These are phyloP conservation scores for Choiromyces venosus DNA, from an alignment of 495 filamentous ascomycete genomes.

Conservation along the genomic window DNA sequence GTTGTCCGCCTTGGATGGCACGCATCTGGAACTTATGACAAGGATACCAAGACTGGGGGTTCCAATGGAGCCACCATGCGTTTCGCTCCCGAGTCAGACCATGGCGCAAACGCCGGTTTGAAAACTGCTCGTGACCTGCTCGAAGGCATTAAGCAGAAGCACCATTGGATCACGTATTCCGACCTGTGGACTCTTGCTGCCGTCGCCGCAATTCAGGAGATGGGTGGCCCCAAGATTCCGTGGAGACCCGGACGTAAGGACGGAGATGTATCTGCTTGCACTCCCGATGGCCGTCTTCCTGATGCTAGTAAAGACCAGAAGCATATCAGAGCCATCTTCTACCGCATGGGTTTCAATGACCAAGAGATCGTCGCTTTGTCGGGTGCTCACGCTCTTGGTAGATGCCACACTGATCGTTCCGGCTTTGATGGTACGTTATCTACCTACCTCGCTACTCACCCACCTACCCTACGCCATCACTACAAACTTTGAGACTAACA, in stretches of 20 bases:
- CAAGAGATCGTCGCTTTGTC: conserved; percentile 87
- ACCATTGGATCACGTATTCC: conserved; percentile 93
- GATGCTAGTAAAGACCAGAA: conserved; percentile 73
- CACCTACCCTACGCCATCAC: not conserved
- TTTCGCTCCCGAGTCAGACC: conserved; percentile 83
- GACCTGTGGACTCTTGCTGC: conserved; percentile 94
- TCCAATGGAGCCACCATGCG: conserved; percentile 98
- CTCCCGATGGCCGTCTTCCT: conserved; percentile 91
- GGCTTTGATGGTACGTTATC: conserved; percentile 62
- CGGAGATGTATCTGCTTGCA: conserved; percentile 76
- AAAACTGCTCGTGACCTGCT: conserved; percentile 85
- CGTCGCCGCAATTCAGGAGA: conserved; percentile 85
- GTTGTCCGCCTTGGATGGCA: conserved; percentile 83
- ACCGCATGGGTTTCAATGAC: conserved; percentile 97
- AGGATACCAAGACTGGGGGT: conserved; percentile 81
- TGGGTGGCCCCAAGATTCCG: conserved; percentile 80
- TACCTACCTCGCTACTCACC: not conserved
- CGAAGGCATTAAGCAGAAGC: conserved; percentile 79
- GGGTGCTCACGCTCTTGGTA: conserved; percentile 87
- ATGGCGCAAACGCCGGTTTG: conserved; percentile 92
- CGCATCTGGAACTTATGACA: conserved; percentile 81
- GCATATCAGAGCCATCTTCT: conserved; percentile 89
- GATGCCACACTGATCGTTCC: conserved; percentile 82
- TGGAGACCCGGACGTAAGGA: conserved; percentile 87
- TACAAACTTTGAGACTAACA: not conserved